These are phyloP conservation scores for Paraleonurus japonicus DNA, from an alignment of 257 asterid genomes.

Conservation along the genomic window DNA sequence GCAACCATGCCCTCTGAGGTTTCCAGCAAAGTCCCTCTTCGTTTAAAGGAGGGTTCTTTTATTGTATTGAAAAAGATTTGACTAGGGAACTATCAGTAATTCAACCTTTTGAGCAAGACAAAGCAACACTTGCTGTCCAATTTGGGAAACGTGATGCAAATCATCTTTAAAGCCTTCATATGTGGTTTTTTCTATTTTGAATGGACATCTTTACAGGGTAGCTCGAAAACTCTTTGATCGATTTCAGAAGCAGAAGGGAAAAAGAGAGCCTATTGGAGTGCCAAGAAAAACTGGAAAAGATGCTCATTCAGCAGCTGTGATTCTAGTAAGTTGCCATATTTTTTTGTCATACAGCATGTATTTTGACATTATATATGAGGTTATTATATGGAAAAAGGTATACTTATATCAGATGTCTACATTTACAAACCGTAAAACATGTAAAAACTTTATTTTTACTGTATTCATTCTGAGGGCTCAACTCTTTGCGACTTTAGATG, in stretches of 20 bases:
- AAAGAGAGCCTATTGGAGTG: conserved; percentile 34
- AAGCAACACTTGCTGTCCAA: not conserved
- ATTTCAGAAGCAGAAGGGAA: conserved; percentile 37
- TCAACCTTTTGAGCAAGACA: not conserved
- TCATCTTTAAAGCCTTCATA: not conserved
- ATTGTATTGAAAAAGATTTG: not conserved
- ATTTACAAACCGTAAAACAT: not conserved
- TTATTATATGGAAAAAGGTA: conserved; percentile 9
- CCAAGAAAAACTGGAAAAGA: conserved; percentile 40
- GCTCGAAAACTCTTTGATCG: conserved; percentile 46
- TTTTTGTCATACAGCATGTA: not conserved
- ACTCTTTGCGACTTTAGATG: not conserved
- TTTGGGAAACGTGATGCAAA: not conserved
- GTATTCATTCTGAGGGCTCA: not conserved
- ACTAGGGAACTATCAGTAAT: not conserved
- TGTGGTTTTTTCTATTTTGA: conserved; percentile 11
- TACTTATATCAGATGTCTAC: not conserved
- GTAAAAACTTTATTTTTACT: not conserved
- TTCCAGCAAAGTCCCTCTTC: not conserved
- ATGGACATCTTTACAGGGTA: conserved; percentile 45
- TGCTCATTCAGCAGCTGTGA: conserved; percentile 48
- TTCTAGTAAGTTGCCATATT: conserved; percentile 54
- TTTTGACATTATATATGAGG: not conserved
- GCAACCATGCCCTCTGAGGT: not conserved
- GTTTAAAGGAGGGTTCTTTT: not conserved